Evolutionary conservation across 2,329 filamentous ascomycete species (phyloP).

Genomic region (Xylaria sp.): DNA sequence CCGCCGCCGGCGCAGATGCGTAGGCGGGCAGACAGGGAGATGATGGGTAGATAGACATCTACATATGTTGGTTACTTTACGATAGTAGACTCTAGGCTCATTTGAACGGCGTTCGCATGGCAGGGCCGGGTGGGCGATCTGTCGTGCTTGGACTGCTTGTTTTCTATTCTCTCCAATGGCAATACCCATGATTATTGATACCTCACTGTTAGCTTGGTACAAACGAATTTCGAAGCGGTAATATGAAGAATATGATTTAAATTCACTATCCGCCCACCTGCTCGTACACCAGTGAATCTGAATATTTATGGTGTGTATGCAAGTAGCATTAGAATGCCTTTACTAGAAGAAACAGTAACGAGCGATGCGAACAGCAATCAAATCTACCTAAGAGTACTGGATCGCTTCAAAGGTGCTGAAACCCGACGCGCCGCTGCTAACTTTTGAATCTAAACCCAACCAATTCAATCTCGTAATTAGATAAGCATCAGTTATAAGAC

Average conservation of each 20-base stretch:
- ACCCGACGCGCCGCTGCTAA: not conserved
- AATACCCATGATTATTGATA: conserved; percentile 10
- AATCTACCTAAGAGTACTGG: not conserved
- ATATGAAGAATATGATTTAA: not conserved
- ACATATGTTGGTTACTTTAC: not conserved
- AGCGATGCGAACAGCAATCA: not conserved
- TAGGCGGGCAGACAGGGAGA: too few relatives aligned
- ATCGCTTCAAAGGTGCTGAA: not conserved
- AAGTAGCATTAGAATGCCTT: not conserved
- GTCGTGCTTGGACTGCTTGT: conserved; percentile 7
- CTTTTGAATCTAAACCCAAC: not conserved
- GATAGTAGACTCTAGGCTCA: not conserved
- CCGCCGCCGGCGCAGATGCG: not conserved
- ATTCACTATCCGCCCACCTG: not conserved
- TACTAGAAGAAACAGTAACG: not conserved
- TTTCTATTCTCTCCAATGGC: not conserved
- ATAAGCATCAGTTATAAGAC: not conserved
- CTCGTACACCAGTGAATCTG: not conserved
- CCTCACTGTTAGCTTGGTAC: conserved; percentile 7
- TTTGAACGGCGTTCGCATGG: not conserved
- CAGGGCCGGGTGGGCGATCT: not conserved
- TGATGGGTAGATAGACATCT: not conserved
- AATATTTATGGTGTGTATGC: not conserved
- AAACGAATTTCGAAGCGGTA: not conserved
- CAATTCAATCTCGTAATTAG: not conserved